These are phyloP conservation scores for Phoenix dactylifera DNA, from an alignment of 176 grass and related monocot genomes.

Conservation along the genomic window DNA sequence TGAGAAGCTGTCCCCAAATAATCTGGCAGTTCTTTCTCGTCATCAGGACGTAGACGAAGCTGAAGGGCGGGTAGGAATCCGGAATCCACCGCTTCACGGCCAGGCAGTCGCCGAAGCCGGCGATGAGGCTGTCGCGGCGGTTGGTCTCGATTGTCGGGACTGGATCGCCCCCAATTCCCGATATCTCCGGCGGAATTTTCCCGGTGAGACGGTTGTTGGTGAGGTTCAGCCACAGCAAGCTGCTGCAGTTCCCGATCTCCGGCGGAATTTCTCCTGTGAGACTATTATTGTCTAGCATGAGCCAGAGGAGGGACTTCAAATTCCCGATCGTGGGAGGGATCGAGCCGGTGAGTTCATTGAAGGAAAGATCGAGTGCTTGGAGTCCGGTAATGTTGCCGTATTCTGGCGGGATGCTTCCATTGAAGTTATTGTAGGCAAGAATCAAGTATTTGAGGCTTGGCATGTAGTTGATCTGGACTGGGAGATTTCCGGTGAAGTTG, in stretches of 20 bases:
- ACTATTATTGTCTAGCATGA: slow-evolving; percentile 32
- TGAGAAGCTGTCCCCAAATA: slow-evolving; percentile 57
- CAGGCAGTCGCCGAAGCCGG: slow-evolving; percentile 66
- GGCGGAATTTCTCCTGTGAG: neutral
- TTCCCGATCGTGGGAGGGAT: slow-evolving; percentile 60
- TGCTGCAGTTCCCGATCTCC: slow-evolving; percentile 70
- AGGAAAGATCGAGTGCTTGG: slow-evolving; percentile 67
- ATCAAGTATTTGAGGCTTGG: slow-evolving; percentile 53
- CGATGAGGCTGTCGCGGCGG: slow-evolving; percentile 15
- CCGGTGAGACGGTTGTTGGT: slow-evolving; percentile 62
- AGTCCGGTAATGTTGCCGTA: slow-evolving; percentile 42
- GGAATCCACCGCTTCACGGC: slow-evolving; percentile 79
- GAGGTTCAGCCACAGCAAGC: slow-evolving; percentile 69
- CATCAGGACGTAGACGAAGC: slow-evolving; percentile 65
- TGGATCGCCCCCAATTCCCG: slow-evolving; percentile 50
- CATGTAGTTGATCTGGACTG: slow-evolving; percentile 41
- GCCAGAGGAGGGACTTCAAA: slow-evolving; percentile 80
- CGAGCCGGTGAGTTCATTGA: slow-evolving; percentile 38
- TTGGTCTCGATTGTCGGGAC: slow-evolving; percentile 57
- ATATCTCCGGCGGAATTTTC: slow-evolving; percentile 52
- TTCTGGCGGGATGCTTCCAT: slow-evolving; percentile 36
- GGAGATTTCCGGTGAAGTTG: slow-evolving; percentile 41
- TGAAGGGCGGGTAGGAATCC: slow-evolving; percentile 77
- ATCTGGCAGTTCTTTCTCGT: slow-evolving; percentile 52
- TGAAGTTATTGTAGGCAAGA: slow-evolving; percentile 57